phyloP scores from a whole-genome alignment of 495 filamentous ascomycete genomes.

The Symbiotaphrina buchneri region DNA sequence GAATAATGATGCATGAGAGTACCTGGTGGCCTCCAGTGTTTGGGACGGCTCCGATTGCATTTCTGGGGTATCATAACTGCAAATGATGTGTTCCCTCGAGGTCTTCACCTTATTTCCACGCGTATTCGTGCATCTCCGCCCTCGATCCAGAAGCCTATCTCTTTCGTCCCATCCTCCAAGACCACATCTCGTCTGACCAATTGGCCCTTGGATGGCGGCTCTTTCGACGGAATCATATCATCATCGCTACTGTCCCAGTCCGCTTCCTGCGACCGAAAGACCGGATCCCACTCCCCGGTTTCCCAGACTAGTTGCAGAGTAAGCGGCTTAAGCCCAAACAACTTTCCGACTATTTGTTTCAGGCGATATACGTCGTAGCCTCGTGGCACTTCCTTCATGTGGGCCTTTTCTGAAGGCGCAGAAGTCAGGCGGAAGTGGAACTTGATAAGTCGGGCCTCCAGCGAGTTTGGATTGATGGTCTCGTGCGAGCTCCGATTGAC shows the following conservation, averaged over 20 bases:
- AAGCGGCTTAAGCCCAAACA: slow-evolving; percentile 43
- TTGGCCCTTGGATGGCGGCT: slow-evolving; percentile 14
- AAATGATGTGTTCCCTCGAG: no score
- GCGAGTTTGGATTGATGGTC: slow-evolving; percentile 35
- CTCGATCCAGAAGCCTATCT: slow-evolving; percentile 67
- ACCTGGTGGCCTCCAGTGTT: no score
- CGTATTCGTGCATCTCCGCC: slow-evolving; percentile 41
- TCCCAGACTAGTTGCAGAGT: slow-evolving; percentile 49
- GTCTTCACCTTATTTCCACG: slow-evolving; percentile 24
- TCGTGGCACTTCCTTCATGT: slow-evolving; percentile 40
- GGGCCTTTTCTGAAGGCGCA: slow-evolving; percentile 3
- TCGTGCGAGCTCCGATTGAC: slow-evolving; percentile 21
- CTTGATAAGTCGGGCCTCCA: slow-evolving; percentile 49
- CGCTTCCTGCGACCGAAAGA: no score
- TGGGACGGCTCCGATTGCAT: no score
- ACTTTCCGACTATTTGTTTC: slow-evolving; percentile 49
- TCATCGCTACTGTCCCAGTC: slow-evolving; percentile 9
- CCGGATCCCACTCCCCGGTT: slow-evolving; percentile 67
- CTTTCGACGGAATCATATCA: slow-evolving; percentile 3
- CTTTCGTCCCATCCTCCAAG: slow-evolving; percentile 56
- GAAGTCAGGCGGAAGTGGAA: slow-evolving; percentile 30
- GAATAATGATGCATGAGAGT: no score
- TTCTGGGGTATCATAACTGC: no score
- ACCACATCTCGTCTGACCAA: slow-evolving; percentile 60
- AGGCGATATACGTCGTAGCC: slow-evolving; percentile 59